Percentiles rank a stretch among this genome's conserved stretches.
phyloP scores from a whole-genome alignment of 768 basidiomycete species.

The Phylloporus arenicola region DNA sequence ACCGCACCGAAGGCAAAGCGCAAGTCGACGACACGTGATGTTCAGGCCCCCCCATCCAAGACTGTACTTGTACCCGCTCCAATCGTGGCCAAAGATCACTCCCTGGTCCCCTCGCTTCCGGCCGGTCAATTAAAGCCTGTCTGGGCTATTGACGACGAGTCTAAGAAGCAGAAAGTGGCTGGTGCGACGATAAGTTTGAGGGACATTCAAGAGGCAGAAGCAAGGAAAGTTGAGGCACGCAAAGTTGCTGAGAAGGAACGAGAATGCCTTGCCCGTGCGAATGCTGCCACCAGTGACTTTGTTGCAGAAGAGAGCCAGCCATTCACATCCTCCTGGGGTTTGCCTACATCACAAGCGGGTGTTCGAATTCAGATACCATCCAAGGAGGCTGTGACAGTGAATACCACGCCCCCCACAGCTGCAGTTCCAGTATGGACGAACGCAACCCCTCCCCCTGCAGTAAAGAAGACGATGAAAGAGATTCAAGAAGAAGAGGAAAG shows the following conservation, averaged over 20 bases:
- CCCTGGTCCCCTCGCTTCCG: slow-evolving; percentile 18
- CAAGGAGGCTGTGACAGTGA: slow-evolving; percentile 38
- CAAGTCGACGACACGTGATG: slow-evolving; percentile 25
- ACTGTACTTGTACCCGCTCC: slow-evolving; percentile 4
- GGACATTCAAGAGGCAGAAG: slow-evolving; percentile 94
- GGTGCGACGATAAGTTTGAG: slow-evolving; percentile 62
- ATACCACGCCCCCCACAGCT: slow-evolving; percentile 27
- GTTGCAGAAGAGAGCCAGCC: slow-evolving; percentile 52
- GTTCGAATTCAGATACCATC: slow-evolving; percentile 35
- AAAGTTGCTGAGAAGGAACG: slow-evolving; percentile 71
- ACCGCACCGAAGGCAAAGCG: slow-evolving; percentile 22
- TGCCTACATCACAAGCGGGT: slow-evolving; percentile 79
- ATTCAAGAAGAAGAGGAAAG: slow-evolving; percentile 97
- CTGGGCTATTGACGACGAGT: slow-evolving; percentile 69
- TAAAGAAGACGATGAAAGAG: slow-evolving; percentile 96
- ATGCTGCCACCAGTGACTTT: slow-evolving; percentile 29
- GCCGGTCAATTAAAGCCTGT: slow-evolving; percentile 43
- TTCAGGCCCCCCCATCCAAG: slow-evolving; percentile 21
- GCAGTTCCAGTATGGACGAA: slow-evolving; percentile 68
- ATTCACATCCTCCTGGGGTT: slow-evolving; percentile 76
- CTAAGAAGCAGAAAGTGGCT: slow-evolving; percentile 46
- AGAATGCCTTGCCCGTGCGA: slow-evolving; percentile 52
- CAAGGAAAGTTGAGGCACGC: slow-evolving; percentile 69
- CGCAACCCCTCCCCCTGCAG: slow-evolving; percentile 43
- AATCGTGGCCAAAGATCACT: slow-evolving; percentile 16